Evolutionary conservation across 148 eudicot genomes (phyloP).

Genomic region (Pouteria glomerata): DNA sequence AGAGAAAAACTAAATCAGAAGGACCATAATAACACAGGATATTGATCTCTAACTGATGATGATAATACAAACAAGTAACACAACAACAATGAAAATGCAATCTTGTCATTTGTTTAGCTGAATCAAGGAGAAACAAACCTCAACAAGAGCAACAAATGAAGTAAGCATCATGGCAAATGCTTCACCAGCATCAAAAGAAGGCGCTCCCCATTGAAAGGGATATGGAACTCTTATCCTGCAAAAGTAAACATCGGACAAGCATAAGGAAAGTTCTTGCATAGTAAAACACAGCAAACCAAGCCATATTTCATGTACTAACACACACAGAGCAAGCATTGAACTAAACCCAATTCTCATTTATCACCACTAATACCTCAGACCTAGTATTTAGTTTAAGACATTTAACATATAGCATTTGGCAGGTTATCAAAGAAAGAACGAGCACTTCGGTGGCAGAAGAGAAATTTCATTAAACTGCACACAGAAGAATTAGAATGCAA

Average conservation of each 20-base stretch:
- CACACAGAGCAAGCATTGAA: not conserved
- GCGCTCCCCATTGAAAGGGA: conserved; percentile 98
- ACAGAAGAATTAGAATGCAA: not conserved
- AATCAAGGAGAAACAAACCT: conserved; percentile 40
- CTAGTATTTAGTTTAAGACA: not conserved
- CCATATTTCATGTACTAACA: not conserved
- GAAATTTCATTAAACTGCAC: not conserved
- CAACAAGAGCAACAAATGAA: conserved; percentile 92
- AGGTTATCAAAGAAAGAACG: not conserved
- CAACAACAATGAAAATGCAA: not conserved
- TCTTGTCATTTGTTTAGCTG: not conserved
- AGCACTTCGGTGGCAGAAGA: not conserved
- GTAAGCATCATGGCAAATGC: conserved; percentile 99
- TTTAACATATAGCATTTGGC: not conserved
- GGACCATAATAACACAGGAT: not conserved
- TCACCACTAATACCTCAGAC: not conserved
- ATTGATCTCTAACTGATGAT: not conserved
- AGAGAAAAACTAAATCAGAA: not conserved
- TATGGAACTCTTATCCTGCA: conserved; percentile 79
- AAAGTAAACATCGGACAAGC: not conserved
- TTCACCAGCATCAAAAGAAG: conserved; percentile 97
- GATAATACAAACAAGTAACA: not conserved
- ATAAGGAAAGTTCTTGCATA: not conserved
- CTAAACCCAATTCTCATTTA: not conserved
- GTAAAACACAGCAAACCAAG: not conserved